Evolutionary conservation across 2,329 filamentous ascomycete species (phyloP).

Genomic region (Colletotrichum sp.): DNA sequence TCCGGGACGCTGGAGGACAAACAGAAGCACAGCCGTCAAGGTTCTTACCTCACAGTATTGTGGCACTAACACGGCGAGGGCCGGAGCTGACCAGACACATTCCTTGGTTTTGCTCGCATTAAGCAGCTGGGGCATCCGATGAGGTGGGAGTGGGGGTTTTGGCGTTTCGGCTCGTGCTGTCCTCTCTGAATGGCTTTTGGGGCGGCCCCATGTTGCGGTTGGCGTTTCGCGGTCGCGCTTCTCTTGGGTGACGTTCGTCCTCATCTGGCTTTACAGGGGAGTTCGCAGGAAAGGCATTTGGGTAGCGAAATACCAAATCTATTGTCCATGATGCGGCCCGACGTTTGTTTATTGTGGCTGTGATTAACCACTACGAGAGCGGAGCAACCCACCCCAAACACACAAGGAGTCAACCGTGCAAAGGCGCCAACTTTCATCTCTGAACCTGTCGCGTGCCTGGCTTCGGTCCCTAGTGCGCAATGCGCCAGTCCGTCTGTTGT

Average conservation of each 20-base stretch:
- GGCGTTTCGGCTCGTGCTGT: slow-evolving; percentile 21
- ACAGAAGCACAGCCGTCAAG: background rate
- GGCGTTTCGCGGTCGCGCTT: slow-evolving; percentile 18
- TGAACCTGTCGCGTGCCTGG: slow-evolving; percentile 1
- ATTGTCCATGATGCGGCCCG: background rate
- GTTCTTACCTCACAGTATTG: background rate
- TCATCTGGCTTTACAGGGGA: slow-evolving; percentile 19
- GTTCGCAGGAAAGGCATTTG: slow-evolving; percentile 19
- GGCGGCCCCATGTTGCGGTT: slow-evolving; percentile 12
- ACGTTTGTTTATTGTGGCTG: background rate
- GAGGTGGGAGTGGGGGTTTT: slow-evolving; percentile 10
- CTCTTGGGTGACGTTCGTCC: slow-evolving; percentile 11
- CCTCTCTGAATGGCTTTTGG: slow-evolving; percentile 11
- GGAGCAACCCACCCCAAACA: background rate
- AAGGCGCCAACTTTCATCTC: background rate
- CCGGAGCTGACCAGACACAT: background rate
- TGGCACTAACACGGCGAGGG: background rate
- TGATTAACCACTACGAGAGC: background rate
- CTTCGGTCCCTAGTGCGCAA: slow-evolving; percentile 3
- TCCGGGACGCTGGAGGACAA: background rate
- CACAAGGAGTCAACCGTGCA: background rate
- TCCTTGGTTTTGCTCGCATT: slow-evolving; percentile 9
- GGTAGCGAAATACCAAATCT: slow-evolving; percentile 21
- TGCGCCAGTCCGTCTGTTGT: background rate
- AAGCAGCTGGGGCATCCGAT: slow-evolving; percentile 9